These are phyloP conservation scores for Seiridium unicorne DNA, from an alignment of 2,329 filamentous ascomycete species.

Conservation along the genomic window DNA sequence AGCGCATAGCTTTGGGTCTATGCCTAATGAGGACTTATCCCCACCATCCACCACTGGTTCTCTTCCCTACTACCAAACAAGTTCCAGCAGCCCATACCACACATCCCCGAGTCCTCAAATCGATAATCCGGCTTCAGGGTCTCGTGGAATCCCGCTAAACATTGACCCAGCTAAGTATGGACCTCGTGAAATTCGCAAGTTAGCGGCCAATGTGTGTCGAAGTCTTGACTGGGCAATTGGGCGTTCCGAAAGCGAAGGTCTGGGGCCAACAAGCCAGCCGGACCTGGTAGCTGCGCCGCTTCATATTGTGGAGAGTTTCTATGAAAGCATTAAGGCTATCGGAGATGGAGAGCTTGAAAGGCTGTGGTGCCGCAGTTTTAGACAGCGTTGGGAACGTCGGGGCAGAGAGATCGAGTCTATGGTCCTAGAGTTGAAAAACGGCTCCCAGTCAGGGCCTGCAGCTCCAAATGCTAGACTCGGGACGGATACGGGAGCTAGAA, in stretches of 20 bases:
- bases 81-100: neutral
- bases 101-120: constrained; percentile 20
- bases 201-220: constrained; percentile 50
- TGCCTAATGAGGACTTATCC: neutral
- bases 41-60: neutral
- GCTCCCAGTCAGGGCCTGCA: neutral
- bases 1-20: neutral
- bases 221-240: constrained; percentile 46
- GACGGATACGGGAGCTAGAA: constrained; percentile 11
- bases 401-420: constrained; percentile 13
- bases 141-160: constrained; percentile 30
- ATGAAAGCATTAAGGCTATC: constrained; percentile 16
- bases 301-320: constrained; percentile 24
- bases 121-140: neutral
- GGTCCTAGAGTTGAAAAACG: neutral
- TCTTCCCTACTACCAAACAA: neutral
- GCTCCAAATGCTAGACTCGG: neutral
- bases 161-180: constrained; percentile 41
- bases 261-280: constrained; percentile 14
- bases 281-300: constrained; percentile 26
- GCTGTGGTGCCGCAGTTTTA: constrained; percentile 22
- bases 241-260: constrained; percentile 13
- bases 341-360: constrained; percentile 23
- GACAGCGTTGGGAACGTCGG: constrained; percentile 18
- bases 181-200: constrained; percentile 36